These are phyloP conservation scores for Leccinum variabile DNA, from an alignment of 1,284 basidiomycete genomes.

Conservation along the genomic window DNA sequence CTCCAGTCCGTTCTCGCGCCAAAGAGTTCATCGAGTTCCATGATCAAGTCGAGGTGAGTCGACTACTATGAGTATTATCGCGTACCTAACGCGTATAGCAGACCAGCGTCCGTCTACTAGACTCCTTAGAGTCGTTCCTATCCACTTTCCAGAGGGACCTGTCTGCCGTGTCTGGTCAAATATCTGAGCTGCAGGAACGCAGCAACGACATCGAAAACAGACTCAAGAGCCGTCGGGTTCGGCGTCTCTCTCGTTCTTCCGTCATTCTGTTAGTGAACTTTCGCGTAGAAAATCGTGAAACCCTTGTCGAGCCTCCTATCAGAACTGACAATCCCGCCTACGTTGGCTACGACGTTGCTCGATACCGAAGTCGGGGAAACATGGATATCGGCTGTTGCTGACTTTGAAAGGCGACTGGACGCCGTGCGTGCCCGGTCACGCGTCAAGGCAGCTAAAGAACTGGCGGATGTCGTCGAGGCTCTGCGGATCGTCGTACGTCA, in stretches of 20 bases:
- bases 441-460: slow-evolving; percentile 83
- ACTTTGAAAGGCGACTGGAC: slow-evolving; percentile 77
- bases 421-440: slow-evolving; percentile 69
- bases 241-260: slow-evolving; percentile 27
- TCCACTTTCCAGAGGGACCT: slow-evolving; percentile 95
- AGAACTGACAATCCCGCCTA: slow-evolving; percentile 82
- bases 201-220: slow-evolving; percentile 88
- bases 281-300: slow-evolving; percentile 78
- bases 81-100: slow-evolving; percentile 32
- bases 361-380: slow-evolving; percentile 81
- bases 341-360: slow-evolving; percentile 76
- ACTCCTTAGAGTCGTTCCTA: slow-evolving; percentile 86
- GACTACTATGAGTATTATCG: slow-evolving; percentile 3
- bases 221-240: slow-evolving; percentile 79
- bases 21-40: slow-evolving; percentile 81
- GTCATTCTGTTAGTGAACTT: slow-evolving; percentile 9
- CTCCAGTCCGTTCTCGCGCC: slow-evolving; percentile 48
- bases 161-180: slow-evolving; percentile 91
- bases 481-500: slow-evolving; percentile 76
- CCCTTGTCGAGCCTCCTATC: slow-evolving; percentile 80
- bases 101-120: slow-evolving; percentile 77
- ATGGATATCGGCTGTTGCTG: slow-evolving; percentile 80
- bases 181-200: slow-evolving; percentile 87
- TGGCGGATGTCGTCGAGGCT: slow-evolving; percentile 82
- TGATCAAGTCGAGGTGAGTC: slow-evolving; percentile 68